Base-by-base conservation (phyloP, 2,329 filamentous ascomycete species). In the Phaeosphaeria sp. region DNA sequence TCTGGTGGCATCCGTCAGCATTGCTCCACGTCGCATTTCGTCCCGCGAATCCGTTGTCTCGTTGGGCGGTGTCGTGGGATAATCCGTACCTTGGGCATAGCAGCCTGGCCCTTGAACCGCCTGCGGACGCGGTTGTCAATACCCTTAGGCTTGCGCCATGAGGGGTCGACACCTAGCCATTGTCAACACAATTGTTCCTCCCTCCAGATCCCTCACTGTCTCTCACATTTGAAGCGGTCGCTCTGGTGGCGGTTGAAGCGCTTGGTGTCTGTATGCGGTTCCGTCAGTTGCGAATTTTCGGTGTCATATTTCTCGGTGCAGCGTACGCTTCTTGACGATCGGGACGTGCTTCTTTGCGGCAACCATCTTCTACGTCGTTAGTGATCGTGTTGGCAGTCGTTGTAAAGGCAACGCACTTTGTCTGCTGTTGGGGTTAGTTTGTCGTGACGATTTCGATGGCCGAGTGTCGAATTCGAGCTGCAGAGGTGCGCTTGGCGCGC, bases 241-340 rank as follows among this genome's bases (percentile, higher is more conserved):
- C 88, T 91, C 89, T 99, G 95, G 86, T 99, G 95, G 82, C 95
- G 91, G 84, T 88, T 89, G 90, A 98, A 99, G 85, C 86, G 88
- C 88, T 93, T 92, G 79, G 90, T 93, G 88, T 90, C 92, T 96
- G 77, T 79, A 68, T 72, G 72, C 62, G 55, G 60, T 58, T 59
- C 58, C 64, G 72, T 77, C 70, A 77, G 73, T 73, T 66, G 56
- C 59, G 67, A 64, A 68, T 65, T 66, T 68, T 72, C 63, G 59
- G 62, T 22, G 48, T 65, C 59, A 60, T 43, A 44, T 63, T 61
- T 59, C 62, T 55, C 52, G 68, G 54, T 56, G 49, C 60, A 60
- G 93, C 92, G 80, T 94, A 96, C 93, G 93, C 93, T 99, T 99
- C 92, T 99, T 99, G 81, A 99, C 92, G 88, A 99, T 99, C 79